Evolutionary conservation across 129 eudicot genomes (phyloP), one percentile per base, ranked within the genome.

Genomic region (Dittrichia graveolens): DNA sequence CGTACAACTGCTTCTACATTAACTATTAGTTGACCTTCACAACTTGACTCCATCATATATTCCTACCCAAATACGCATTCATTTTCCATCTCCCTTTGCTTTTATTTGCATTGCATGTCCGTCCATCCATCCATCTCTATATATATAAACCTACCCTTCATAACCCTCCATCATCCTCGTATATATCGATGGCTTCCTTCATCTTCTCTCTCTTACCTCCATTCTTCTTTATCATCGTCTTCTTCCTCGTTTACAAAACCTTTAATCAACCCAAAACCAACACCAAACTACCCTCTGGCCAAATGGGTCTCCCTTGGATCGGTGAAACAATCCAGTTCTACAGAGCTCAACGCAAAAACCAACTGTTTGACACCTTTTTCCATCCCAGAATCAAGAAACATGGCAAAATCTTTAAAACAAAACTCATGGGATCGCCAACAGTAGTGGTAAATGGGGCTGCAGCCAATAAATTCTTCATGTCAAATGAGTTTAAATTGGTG

Each of bases 401-500:
- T 56, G 97, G 97, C 5, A 82, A 64, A 7, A 80, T 85, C 2
- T 92, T 92, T 74, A 88, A 89, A 69, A 92, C 94, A 4, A 79
- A 87, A 54, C 81, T 92, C 0, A 89, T 92, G 98, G 98, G 96
- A 10, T 77, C 83, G 6, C 95, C 96, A 13, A 92, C 88, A 0
- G 85, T 92, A 11, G 86, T 87, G 8, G 88, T 92, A 0, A 86
- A 80, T 59, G 96, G 98, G n/a, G 85, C 78, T 8, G 68, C 84
- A 11, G 96, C 95, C 5, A 89, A 87, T 59, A 82, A 81, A 50
- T 92, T 89, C 78, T 87, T 92, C 71, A 44, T 92, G 80, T 83
- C 90, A 0, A 89, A 92, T 47, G 98, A 92, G 84, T 92, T 92
- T 71, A 92, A 82, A 78, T 70, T 92, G 63, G 98, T 89, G 40